Percentiles rank a stretch among this genome's conserved stretches.
phyloP scores from a whole-genome alignment of 768 basidiomycete genomes.

The Phaeotremella fagi region DNA sequence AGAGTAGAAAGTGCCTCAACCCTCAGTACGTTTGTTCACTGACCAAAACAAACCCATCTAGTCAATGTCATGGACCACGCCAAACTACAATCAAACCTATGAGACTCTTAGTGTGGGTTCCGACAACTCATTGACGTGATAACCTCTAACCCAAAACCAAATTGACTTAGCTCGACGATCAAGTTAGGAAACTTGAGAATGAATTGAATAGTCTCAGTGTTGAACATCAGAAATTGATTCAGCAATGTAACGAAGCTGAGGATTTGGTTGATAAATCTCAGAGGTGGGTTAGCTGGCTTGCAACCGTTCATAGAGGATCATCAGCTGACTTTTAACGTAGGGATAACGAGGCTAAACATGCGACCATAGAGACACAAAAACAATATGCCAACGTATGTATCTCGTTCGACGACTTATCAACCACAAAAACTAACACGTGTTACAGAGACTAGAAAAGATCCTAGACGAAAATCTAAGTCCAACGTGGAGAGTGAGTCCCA shows the following conservation, averaged over 20 bases:
- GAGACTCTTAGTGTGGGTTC: too few species aligned
- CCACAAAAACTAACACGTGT: not conserved
- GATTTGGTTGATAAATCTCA: not conserved
- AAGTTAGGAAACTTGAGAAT: too few species aligned
- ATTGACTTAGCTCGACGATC: too few species aligned
- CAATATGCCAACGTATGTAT: not conserved
- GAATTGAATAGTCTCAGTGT: too few species aligned
- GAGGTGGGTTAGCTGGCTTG: not conserved
- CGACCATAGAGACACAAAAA: not conserved
- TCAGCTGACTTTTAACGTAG: not conserved
- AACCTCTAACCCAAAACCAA: too few species aligned
- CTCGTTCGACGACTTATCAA: not conserved
- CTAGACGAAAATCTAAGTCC: not conserved
- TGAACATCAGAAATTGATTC: not conserved
- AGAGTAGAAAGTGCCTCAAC: conserved; percentile 3
- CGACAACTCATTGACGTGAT: too few species aligned
- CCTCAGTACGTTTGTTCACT: not conserved
- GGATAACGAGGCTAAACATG: not conserved
- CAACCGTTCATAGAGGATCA: not conserved
- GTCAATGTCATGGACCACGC: too few species aligned
- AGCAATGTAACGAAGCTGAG: not conserved
- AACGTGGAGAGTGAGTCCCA: not conserved
- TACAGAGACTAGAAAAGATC: not conserved
- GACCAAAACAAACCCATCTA: too few species aligned
- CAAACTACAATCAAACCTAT: too few species aligned